Evolutionary conservation across 169 alveolate species (phyloP), one percentile per base, ranked within the genome.

Genomic region (Prorocentrum cordatum): DNA sequence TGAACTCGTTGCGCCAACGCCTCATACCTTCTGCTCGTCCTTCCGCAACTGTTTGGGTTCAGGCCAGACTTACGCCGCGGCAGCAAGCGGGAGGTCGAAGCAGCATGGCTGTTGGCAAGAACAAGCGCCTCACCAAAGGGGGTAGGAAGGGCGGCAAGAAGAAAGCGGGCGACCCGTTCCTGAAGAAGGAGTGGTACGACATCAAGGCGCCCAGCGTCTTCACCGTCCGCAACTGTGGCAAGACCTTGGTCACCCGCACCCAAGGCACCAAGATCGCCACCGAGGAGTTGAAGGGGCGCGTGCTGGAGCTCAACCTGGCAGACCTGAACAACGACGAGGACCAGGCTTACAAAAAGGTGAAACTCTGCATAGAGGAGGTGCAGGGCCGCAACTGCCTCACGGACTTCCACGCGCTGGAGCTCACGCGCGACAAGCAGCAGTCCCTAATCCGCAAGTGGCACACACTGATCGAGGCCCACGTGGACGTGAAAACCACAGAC

Each of bases 371-470:
- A 85, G 98, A 97, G 71, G 99, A 96, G 68, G 97, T 96, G 29
- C 97, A 97, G 93, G 98, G 98, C 67, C 95, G 95, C 79, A 94
- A 94, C 90, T 96, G 98, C 93, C 93, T 95, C 88, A 97, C 99
- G 6, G 97, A 95, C 94, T 97, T 97, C 95, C 96, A 97, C 92
- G 99, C 99, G 20, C 90, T 97, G 94, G 96, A 96, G 92, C 93
- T 97, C 93, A 97, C 99, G 24, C 95, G 99, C 72, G 99, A 97
- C 94, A 94, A 95, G 47, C 5, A 5, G 18, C 5, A 38, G 47
- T 96, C 98, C n/a, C 93, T 97, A 88, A 95, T 97, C 72, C 94
- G 98, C 93, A 97, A 97, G 94, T 96, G 97, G 96, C 98, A 96
- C 93, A 94, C 99, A 20, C 93, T 96, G 77, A 96, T 97, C 75